These are phyloP conservation scores for Bacidia gigantensis DNA, from an alignment of 495 filamentous ascomycete species.

Conservation along the genomic window DNA sequence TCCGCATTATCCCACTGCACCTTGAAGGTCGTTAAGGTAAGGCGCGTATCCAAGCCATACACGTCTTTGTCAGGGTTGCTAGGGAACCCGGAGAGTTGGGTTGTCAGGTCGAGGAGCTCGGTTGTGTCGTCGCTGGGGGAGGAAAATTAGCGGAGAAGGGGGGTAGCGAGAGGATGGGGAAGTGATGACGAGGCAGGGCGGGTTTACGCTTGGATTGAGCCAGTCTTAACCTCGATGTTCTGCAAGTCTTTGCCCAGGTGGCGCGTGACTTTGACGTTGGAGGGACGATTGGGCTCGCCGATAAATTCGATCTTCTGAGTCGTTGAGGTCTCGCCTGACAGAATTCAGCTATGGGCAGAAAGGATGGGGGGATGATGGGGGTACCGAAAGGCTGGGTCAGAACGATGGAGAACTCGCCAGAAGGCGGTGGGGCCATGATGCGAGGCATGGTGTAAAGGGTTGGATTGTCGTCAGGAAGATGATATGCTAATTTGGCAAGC, in stretches of 20 bases:
- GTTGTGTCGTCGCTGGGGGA: constrained; percentile 8
- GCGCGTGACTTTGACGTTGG: constrained; percentile 8
- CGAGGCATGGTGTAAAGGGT: constrained; percentile 13
- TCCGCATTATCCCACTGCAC: constrained; percentile 15
- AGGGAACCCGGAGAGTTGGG: constrained; percentile 5
- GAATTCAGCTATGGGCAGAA: neutral
- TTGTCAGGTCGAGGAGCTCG: constrained; percentile 3
- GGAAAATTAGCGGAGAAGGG: neutral
- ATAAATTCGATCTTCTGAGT: constrained; percentile 13
- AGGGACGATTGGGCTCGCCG: constrained; percentile 11
- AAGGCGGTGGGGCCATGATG: constrained; percentile 13
- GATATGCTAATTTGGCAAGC: no score
- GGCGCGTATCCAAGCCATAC: constrained; percentile 10
- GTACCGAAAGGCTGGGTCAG: constrained; percentile 6
- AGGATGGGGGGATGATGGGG: neutral
- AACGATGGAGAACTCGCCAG: constrained; percentile 12
- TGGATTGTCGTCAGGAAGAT: no score
- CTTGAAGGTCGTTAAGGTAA: constrained; percentile 8
- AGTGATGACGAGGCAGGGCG: no score
- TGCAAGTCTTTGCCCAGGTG: constrained; percentile 9
- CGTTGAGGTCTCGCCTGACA: neutral
- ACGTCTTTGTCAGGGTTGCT: constrained; percentile 7
- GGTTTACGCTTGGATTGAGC: constrained; percentile 4
- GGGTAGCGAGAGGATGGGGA: neutral
- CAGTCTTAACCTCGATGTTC: constrained; percentile 6